Percentiles rank a stretch among this genome's conserved stretches.
These are phyloP conservation scores for Entophlyctis luteolus DNA, from an alignment of 192 early-diverging fungal genomes.

Conservation along the genomic window DNA sequence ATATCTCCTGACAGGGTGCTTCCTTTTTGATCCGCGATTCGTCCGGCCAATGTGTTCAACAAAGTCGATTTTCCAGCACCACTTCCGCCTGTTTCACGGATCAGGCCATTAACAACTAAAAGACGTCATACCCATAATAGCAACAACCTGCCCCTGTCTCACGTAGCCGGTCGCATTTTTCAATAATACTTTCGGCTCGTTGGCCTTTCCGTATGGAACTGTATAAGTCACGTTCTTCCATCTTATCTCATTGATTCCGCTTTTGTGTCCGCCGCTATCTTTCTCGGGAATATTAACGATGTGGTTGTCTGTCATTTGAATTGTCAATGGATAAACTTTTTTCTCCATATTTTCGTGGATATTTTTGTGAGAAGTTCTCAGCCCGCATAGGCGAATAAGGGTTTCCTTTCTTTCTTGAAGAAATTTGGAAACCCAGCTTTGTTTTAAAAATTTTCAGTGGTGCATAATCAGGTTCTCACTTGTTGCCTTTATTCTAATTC, in stretches of 20 bases:
- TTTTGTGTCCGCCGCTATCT: no score
- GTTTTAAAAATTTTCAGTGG: no score
- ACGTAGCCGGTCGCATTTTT: slow-evolving; percentile 21
- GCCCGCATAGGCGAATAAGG: no score
- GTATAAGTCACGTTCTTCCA: slow-evolving; percentile 14
- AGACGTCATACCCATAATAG: slow-evolving; percentile 36
- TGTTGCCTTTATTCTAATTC: no score
- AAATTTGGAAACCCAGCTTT: no score
- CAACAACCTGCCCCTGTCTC: slow-evolving; percentile 36
- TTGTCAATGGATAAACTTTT: no score
- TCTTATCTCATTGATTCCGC: slow-evolving; percentile 18
- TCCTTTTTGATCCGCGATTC: slow-evolving; percentile 27
- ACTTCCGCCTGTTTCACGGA: slow-evolving; percentile 16
- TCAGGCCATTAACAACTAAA: not conserved
- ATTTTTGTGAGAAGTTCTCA: no score
- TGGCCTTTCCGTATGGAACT: slow-evolving; percentile 12
- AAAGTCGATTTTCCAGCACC: slow-evolving; percentile 47
- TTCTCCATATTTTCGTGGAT: no score
- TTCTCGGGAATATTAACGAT: no score
- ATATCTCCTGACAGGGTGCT: slow-evolving; percentile 26
- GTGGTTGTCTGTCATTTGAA: no score
- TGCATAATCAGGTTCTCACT: no score
- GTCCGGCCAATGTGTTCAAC: slow-evolving; percentile 29
- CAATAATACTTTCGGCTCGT: slow-evolving; percentile 1
- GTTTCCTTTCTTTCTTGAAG: no score